Evolutionary conservation across 805 yeast species (phyloP).

Genomic region (Metahyphopichia silvanorum): DNA sequence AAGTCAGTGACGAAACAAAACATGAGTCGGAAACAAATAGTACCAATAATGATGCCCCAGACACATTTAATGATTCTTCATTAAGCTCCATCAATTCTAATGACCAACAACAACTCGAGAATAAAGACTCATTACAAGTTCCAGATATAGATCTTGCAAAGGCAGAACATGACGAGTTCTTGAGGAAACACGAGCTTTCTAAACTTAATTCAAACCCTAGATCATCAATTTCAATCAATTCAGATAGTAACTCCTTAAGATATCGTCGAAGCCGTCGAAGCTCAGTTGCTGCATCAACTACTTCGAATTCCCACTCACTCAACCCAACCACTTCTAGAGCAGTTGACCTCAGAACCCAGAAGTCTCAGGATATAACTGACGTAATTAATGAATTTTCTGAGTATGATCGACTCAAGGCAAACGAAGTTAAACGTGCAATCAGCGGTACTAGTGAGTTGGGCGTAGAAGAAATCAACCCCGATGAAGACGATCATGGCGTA

Average conservation of each 20-base stretch:
- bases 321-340: constrained; percentile 17
- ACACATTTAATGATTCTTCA: background rate
- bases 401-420: constrained; percentile 29
- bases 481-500: no score
- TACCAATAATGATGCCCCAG: background rate
- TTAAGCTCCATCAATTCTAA: constrained; percentile 1
- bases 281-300: background rate
- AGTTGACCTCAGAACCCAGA: constrained; percentile 20
- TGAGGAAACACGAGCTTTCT: constrained; percentile 7
- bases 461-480: constrained; percentile 8
- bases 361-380: constrained; percentile 34
- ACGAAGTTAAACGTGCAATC: constrained; percentile 13
- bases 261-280: background rate
- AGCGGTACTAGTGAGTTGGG: constrained; percentile 22
- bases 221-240: constrained; percentile 4
- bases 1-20: background rate
- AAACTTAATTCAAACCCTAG: constrained; percentile 7
- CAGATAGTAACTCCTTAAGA: background rate
- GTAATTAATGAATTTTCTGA: constrained; percentile 47
- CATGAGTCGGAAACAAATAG: background rate
- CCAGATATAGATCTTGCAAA: no score
- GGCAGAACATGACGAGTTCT: constrained; percentile 19
- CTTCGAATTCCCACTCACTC: constrained; percentile 11
- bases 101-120: background rate
- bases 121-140: no score